phyloP scores from a whole-genome alignment of 192 early-diverging fungal genomes.

The Oehlia diaphana region DNA sequence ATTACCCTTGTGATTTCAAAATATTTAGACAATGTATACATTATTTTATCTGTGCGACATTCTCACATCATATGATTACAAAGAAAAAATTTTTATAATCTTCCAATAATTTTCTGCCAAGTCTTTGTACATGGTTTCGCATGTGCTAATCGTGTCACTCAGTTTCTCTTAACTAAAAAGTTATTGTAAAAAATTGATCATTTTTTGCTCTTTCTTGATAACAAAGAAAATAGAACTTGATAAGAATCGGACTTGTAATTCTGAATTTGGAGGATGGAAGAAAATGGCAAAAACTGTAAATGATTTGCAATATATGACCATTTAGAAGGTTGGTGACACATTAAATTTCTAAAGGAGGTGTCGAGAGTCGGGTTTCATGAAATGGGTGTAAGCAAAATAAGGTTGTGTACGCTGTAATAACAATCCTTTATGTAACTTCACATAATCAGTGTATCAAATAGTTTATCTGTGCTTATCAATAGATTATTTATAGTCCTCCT shows the following conservation, averaged over 20 bases:
- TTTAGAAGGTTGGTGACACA: no score
- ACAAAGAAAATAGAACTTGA: background rate
- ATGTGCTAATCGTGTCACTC: background rate
- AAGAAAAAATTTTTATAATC: background rate
- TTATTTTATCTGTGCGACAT: background rate
- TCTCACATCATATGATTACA: background rate
- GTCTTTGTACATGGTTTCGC: background rate
- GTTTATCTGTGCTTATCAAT: background rate
- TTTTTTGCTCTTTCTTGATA: background rate
- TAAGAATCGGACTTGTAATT: background rate
- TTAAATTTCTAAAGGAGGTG: no score
- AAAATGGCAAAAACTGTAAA: no score
- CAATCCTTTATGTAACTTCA: background rate
- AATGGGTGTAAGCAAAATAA: no score
- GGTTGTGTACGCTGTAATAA: no score
- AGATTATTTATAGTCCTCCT: background rate
- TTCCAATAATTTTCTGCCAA: background rate
- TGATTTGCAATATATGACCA: no score
- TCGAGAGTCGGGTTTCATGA: no score
- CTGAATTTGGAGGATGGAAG: no score
- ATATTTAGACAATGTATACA: no score
- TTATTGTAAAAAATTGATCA: background rate
- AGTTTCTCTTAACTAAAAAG: background rate
- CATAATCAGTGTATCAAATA: background rate
- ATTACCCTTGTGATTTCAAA: no score